Evolutionary conservation across 2,329 filamentous ascomycete genomes (phyloP).

Genomic region (Escovopsis weberi): DNA sequence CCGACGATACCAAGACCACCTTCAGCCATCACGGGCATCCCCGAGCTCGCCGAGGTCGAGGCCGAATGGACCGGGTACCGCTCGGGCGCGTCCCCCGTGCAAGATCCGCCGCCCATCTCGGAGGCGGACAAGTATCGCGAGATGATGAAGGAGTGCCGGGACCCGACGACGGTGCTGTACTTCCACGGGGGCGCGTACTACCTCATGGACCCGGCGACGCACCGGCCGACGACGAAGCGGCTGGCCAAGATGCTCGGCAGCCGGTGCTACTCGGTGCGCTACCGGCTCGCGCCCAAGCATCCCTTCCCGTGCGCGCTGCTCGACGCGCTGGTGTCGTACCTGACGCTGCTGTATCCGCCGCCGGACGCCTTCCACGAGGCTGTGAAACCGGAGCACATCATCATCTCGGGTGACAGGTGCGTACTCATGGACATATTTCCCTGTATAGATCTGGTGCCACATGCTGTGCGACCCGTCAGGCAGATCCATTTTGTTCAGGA

Average conservation of each 20-base stretch:
- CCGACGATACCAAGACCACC: neutral
- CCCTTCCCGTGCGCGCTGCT: conserved; percentile 62
- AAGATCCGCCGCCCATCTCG: conserved; percentile 37
- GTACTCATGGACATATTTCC: conserved; percentile 3
- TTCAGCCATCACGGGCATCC: conserved; percentile 17
- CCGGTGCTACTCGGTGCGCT: conserved; percentile 56
- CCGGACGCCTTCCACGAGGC: conserved; percentile 51
- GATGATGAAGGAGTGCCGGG: conserved; percentile 53
- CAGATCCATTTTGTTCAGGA: neutral
- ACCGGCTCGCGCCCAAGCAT: conserved; percentile 59
- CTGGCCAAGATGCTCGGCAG: conserved; percentile 54
- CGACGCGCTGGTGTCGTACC: conserved; percentile 58
- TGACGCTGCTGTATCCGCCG: conserved; percentile 59
- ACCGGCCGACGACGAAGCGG: conserved; percentile 42
- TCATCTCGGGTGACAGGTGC: conserved; percentile 56
- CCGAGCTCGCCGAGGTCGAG: conserved; percentile 42
- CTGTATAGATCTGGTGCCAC: neutral
- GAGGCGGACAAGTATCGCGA: conserved; percentile 50
- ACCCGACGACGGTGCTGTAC: conserved; percentile 51
- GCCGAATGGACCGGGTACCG: conserved; percentile 68
- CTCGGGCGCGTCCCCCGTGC: conserved; percentile 32
- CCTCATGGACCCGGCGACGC: conserved; percentile 54
- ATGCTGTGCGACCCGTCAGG: neutral
- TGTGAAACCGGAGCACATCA: conserved; percentile 49
- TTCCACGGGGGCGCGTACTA: conserved; percentile 67